These are phyloP conservation scores for Penicillium sclerotiorum DNA, from an alignment of 2,329 filamentous ascomycete species.

Conservation along the genomic window DNA sequence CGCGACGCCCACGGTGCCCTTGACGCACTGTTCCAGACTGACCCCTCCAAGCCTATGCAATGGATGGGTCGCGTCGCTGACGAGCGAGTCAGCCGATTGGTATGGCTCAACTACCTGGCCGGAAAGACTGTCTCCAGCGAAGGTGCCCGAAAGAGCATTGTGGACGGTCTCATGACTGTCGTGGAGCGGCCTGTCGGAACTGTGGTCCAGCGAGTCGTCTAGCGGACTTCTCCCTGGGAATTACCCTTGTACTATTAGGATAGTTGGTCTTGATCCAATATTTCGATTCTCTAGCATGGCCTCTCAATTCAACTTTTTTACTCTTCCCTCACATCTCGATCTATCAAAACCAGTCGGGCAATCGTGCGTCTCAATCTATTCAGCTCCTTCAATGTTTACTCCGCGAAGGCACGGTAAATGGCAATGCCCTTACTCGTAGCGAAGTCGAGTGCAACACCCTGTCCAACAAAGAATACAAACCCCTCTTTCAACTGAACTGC, in stretches of 20 bases:
- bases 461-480: slow-evolving; percentile 67
- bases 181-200: slow-evolving; percentile 87
- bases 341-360: too few relatives aligned
- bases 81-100: slow-evolving; percentile 74
- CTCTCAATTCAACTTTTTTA: background rate
- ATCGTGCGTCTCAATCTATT: background rate
- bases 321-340: too few relatives aligned
- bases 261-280: background rate
- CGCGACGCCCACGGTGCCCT: slow-evolving; percentile 68
- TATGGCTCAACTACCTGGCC: slow-evolving; percentile 90
- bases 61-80: slow-evolving; percentile 73
- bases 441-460: slow-evolving; percentile 46
- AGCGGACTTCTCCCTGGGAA: slow-evolving; percentile 2
- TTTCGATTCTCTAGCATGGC: background rate
- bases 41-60: slow-evolving; percentile 50
- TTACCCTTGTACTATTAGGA: background rate
- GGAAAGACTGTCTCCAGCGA: slow-evolving; percentile 88
- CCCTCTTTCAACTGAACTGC: slow-evolving; percentile 62
- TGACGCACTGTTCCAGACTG: slow-evolving; percentile 65
- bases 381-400: slow-evolving; percentile 20
- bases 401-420: slow-evolving; percentile 52
- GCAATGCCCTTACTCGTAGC: slow-evolving; percentile 48
- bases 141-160: slow-evolving; percentile 75
- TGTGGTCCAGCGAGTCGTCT: slow-evolving; percentile 73
- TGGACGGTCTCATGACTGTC: slow-evolving; percentile 84